Evolutionary conservation across 768 basidiomycete genomes (phyloP).

Genomic region (Lactarius deliciosus): DNA sequence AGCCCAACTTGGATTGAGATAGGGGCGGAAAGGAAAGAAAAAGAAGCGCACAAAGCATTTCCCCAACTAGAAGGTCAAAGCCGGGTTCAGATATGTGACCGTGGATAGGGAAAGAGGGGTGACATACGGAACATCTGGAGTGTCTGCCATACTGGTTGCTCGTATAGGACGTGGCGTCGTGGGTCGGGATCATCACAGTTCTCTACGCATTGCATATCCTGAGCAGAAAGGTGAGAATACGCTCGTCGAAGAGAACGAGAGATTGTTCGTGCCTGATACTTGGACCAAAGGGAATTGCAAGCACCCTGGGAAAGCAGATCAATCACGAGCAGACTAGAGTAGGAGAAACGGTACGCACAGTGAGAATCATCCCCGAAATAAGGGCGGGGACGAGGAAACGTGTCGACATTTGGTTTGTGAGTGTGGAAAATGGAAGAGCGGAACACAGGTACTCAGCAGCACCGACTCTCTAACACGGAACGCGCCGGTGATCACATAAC

Average conservation of each 20-base stretch:
- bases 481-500: not conserved
- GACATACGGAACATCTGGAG: slow-evolving; percentile 85
- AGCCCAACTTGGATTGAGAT: slow-evolving; percentile 13
- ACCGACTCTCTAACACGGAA: not conserved
- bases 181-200: slow-evolving; percentile 75
- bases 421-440: not conserved
- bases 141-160: slow-evolving; percentile 94
- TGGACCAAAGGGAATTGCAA: slow-evolving; percentile 78
- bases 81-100: slow-evolving; percentile 32
- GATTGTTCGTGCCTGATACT: slow-evolving; percentile 63
- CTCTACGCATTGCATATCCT: slow-evolving; percentile 99
- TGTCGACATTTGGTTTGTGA: slow-evolving; percentile 52
- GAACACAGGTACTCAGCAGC: not conserved
- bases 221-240: slow-evolving; percentile 9
- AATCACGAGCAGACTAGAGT: slow-evolving; percentile 12
- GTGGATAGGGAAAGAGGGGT: slow-evolving; percentile 21
- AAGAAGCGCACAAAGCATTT: slow-evolving; percentile 79
- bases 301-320: slow-evolving; percentile 53
- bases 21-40: slow-evolving; percentile 18
- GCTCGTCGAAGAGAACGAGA: slow-evolving; percentile 7
- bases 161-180: slow-evolving; percentile 67
- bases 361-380: slow-evolving; percentile 91
- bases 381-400: slow-evolving; percentile 73
- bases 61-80: slow-evolving; percentile 64
- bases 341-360: slow-evolving; percentile 45